A percentile compares a stretch with the other conserved stretches of the same genome.
These are phyloP conservation scores for Cystobasidium pallidum DNA, from an alignment of 1,284 basidiomycete species.

Conservation along the genomic window DNA sequence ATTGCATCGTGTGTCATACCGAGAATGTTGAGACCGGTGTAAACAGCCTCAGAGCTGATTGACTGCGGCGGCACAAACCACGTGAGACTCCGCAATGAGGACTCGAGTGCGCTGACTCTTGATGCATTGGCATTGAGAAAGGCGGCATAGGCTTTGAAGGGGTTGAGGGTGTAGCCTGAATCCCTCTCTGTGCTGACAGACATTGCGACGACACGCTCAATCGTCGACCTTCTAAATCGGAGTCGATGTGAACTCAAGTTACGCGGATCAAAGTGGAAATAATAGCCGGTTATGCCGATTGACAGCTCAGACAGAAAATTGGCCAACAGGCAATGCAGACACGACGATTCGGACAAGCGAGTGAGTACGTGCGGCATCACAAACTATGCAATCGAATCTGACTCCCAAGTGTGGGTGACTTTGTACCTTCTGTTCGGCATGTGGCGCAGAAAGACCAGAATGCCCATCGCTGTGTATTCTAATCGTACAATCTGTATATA, in stretches of 20 bases:
- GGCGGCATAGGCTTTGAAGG: slow-evolving; percentile 43
- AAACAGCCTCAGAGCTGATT: slow-evolving; percentile 54
- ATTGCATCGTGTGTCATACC: slow-evolving; percentile 59
- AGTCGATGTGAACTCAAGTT: not conserved
- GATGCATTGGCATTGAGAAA: slow-evolving; percentile 49
- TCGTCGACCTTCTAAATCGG: not conserved
- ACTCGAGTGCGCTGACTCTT: slow-evolving; percentile 52
- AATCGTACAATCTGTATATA: not conserved
- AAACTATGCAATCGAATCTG: too few relatives aligned
- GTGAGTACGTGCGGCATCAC: too few relatives aligned
- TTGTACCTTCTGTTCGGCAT: not conserved
- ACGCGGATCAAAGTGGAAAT: slow-evolving; percentile 1
- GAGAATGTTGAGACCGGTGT: slow-evolving; percentile 57
- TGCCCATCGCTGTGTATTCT: not conserved
- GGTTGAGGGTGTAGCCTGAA: slow-evolving; percentile 10
- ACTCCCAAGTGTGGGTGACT: not conserved
- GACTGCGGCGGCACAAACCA: slow-evolving; percentile 53
- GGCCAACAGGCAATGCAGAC: not conserved
- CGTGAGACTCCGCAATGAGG: slow-evolving; percentile 51
- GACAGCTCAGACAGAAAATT: not conserved
- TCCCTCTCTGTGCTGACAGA: slow-evolving; percentile 2
- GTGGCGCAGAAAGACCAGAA: not conserved
- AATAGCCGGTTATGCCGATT: not conserved
- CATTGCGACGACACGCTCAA: not conserved
- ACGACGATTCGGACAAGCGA: too few relatives aligned